These are phyloP conservation scores for Pythium guiyangense DNA, from an alignment of 352 stramenopile genomes.

Conservation along the genomic window DNA sequence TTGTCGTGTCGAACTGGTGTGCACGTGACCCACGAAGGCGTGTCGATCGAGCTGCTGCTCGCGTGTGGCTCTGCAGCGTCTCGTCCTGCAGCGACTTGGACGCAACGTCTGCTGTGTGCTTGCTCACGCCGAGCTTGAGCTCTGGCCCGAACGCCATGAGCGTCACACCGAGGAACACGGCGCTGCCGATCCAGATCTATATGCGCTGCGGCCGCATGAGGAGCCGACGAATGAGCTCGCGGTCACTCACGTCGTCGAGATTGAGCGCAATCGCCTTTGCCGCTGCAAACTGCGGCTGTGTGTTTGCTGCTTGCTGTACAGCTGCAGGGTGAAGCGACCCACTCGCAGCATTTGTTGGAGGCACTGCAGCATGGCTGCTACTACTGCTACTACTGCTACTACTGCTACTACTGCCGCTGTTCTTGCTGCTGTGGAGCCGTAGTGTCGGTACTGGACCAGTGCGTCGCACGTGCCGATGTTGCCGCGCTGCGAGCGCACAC, in stretches of 20 bases:
- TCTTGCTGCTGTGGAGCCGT: neutral
- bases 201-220: conserved; percentile 48
- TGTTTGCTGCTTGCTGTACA: neutral
- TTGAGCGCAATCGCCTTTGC: conserved; percentile 1
- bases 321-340: neutral
- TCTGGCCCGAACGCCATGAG: conserved; percentile 74
- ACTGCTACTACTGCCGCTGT: neutral
- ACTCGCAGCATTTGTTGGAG: no score
- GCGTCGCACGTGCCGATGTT: neutral
- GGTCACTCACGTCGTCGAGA: conserved; percentile 35
- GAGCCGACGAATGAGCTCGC: conserved; percentile 24
- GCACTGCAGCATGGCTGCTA: neutral
- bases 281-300: neutral
- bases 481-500: conserved; percentile 9
- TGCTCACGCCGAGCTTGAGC: conserved; percentile 75
- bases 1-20: no score
- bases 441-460: neutral
- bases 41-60: conserved; percentile 3
- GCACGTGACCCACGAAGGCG: no score
- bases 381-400: neutral
- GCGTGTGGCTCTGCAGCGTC: conserved; percentile 66
- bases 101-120: conserved; percentile 79
- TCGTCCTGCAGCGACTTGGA: conserved; percentile 82
- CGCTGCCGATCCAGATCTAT: conserved; percentile 49
- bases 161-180: conserved; percentile 33